Evolutionary conservation across 805 yeast genomes (phyloP).

Genomic region (Kregervanrija pseudodelftensis): DNA sequence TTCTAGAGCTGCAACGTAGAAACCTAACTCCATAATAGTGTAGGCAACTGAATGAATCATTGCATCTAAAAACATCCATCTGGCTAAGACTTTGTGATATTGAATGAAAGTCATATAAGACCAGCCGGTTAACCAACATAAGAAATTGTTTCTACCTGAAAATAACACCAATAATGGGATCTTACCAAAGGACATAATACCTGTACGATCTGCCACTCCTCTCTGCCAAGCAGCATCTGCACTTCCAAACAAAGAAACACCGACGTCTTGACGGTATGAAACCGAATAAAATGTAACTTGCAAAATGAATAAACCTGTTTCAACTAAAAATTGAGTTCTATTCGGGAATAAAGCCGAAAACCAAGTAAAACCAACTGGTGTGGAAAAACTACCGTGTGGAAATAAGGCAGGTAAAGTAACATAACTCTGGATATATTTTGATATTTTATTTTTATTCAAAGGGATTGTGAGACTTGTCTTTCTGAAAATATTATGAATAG

Average conservation of each 20-base stretch:
- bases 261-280: conserved; percentile 9
- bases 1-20: conserved; percentile 6
- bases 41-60: conserved; percentile 34
- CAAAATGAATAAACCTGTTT: conserved; percentile 20
- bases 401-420: conserved; percentile 34
- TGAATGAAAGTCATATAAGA: conserved; percentile 36
- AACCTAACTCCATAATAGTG: conserved; percentile 15
- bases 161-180: conserved; percentile 38
- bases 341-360: conserved; percentile 24
- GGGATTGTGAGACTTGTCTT: conserved; percentile 25
- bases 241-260: conserved; percentile 21
- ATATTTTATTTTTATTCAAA: conserved; percentile 6
- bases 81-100: conserved; percentile 62
- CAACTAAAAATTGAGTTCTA: conserved; percentile 26
- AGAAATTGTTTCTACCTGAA: conserved; percentile 41
- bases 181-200: conserved; percentile 32
- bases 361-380: conserved; percentile 12
- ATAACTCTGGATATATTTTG: conserved; percentile 29
- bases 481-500: conserved; percentile 27
- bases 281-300: conserved; percentile 19
- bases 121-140: conserved; percentile 38
- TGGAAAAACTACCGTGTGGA: conserved; percentile 16
- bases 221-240: conserved; percentile 28
- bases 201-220: conserved; percentile 29
- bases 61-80: conserved; percentile 35